Base-by-base conservation (phyloP, 129 eudicot genomes). In the Kitagawia praeruptora region DNA sequence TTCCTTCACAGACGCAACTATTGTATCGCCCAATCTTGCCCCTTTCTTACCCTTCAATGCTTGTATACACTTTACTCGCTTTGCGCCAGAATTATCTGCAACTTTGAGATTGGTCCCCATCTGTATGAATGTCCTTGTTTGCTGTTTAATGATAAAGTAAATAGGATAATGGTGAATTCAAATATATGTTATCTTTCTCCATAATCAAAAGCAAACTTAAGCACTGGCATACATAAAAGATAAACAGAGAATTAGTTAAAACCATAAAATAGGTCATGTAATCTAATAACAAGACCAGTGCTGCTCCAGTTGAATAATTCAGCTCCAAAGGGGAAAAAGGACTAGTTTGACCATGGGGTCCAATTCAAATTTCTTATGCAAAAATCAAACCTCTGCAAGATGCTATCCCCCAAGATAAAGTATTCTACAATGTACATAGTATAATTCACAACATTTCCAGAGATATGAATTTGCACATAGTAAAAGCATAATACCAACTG, bases 31-130 rank as follows among this genome's bases (percentile, higher is more conserved):
- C 77, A 94, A 77, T 34, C 97, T 85, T 7, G 96, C 98, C 38
- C 96, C 97, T 88, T 88, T 91, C 81, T 84, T 87, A 51, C 97
- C 93, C 76, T 85, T 90, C 70, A 87, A 74, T 49, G 97, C 92
- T 83, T 94, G 97, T 80, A 94, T 91, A 85, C 98, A 94, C 93
- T 80, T 88, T 28, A 91, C 96, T 70, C 80, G 88, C 70, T 90
- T 91, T 61, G 98, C 98, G 49, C 98, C 98, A 0, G 98, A 94
- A 75, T 90, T 94, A 80, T 94, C 97, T 6, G 87, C 98, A 79
- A 94, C 98, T 79, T 87, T 91, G n/a, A 94, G 89, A 47, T 85
- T 94, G 77, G 97, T 83, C 80, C 97, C 83, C 98, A 94, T 94
- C 73, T 94, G 97, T 80, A 91, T 91, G 88, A 91, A 94, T 53